These are phyloP conservation scores for Globisporangium splendens DNA, from an alignment of 352 stramenopile species.

Conservation along the genomic window DNA sequence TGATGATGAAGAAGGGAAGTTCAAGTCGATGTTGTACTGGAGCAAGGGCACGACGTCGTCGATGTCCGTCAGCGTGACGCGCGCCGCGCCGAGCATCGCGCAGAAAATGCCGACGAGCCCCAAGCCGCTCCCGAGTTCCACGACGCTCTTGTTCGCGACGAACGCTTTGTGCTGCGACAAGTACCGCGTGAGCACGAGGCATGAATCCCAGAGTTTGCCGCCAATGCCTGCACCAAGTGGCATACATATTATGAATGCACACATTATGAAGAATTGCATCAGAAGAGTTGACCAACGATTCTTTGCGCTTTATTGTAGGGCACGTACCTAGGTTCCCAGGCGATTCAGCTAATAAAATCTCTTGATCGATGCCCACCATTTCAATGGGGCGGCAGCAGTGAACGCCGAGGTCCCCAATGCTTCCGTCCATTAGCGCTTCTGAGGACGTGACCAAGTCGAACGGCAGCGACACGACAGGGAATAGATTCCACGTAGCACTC, in stretches of 20 bases:
- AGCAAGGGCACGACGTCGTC: constrained; percentile 70
- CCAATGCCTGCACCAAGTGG: constrained; percentile 44
- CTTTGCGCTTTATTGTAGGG: neutral
- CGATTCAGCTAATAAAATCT: constrained; percentile 73
- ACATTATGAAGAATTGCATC: no score
- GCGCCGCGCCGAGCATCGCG: constrained; percentile 42
- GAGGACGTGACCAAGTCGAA: constrained; percentile 27
- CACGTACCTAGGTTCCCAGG: constrained; percentile 58
- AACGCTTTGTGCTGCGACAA: constrained; percentile 36
- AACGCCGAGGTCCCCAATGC: constrained; percentile 38
- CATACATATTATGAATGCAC: constrained; percentile 16
- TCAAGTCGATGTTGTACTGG: constrained; percentile 74
- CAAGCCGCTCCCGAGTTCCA: constrained; percentile 74
- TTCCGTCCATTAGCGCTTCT: constrained; percentile 16
- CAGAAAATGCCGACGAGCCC: constrained; percentile 77
- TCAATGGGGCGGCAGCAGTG: constrained; percentile 68
- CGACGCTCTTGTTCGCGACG: constrained; percentile 37
- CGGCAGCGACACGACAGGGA: constrained; percentile 66
- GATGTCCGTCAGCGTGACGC: constrained; percentile 73
- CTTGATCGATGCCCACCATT: constrained; percentile 40
- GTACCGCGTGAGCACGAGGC: constrained; percentile 68
- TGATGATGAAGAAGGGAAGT: constrained; percentile 26
- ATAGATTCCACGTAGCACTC: constrained; percentile 39
- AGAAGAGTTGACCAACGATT: neutral
- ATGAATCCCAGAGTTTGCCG: constrained; percentile 84